Evolutionary conservation across 129 eudicot genomes (phyloP).

Genomic region (Flaveria bidentis): DNA sequence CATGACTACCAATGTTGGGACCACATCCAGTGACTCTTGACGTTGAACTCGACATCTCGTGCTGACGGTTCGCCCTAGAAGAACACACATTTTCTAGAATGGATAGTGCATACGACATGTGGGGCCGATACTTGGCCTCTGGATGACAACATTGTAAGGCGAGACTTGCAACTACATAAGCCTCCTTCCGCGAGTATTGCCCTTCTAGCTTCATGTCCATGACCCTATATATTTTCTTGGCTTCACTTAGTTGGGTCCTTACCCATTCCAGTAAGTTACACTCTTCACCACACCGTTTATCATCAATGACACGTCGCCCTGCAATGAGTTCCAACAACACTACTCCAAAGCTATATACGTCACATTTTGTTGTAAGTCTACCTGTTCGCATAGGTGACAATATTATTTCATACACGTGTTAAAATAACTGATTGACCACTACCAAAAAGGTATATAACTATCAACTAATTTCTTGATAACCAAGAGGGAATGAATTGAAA

Average conservation of each 20-base stretch:
- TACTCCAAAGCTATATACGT: constrained; percentile 67
- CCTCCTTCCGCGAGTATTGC: constrained; percentile 41
- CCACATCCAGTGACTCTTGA: not conserved
- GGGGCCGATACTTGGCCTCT: constrained; percentile 44
- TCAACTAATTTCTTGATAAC: too few relatives aligned
- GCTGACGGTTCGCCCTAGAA: not conserved
- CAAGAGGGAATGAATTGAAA: not conserved
- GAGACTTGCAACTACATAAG: constrained; percentile 42
- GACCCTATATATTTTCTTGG: constrained; percentile 39
- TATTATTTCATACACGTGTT: too few relatives aligned
- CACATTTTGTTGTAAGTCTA: constrained; percentile 58
- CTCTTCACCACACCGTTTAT: constrained; percentile 41
- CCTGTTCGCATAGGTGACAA: constrained; percentile 34
- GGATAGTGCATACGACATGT: constrained; percentile 39
- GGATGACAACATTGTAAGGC: constrained; percentile 45
- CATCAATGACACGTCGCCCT: constrained; percentile 56
- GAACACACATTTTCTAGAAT: constrained; percentile 44
- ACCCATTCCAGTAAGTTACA: constrained; percentile 59
- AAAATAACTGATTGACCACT: too few relatives aligned
- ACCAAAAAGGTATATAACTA: too few relatives aligned
- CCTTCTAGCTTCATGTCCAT: constrained; percentile 56
- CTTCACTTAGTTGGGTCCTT: constrained; percentile 38
- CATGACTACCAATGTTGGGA: too few relatives aligned
- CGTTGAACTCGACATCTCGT: constrained; percentile 9
- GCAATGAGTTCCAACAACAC: constrained; percentile 63